Conservation (phyloP, 495 filamentous ascomycete species). For the Xylaria bambusicola region DNA sequence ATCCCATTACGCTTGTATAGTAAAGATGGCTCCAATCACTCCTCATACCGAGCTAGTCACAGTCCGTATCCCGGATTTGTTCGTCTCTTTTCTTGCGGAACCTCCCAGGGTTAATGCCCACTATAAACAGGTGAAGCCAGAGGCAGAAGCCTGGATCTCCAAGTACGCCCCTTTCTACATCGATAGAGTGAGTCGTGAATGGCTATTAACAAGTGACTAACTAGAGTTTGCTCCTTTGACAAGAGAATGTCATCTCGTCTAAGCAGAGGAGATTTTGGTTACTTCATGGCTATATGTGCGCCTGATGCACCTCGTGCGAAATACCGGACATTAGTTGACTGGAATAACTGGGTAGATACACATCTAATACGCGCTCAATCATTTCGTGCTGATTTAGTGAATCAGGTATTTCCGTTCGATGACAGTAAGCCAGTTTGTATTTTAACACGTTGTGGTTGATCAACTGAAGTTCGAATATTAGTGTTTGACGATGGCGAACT, state of each 20-base stretch:
- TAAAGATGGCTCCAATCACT: constrained; percentile 19
- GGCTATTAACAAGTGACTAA: neutral
- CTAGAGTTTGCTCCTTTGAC: constrained; percentile 14
- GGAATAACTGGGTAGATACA: constrained; percentile 37
- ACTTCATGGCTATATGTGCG: constrained; percentile 27
- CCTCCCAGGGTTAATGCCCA: constrained; percentile 27
- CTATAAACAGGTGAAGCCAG: constrained; percentile 29
- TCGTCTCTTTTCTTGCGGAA: constrained; percentile 35
- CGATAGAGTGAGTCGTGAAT: too few species aligned
- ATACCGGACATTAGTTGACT: constrained; percentile 35
- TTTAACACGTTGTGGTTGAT: neutral
- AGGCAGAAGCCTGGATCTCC: constrained; percentile 10
- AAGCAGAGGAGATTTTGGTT: constrained; percentile 25
- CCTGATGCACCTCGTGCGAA: constrained; percentile 26
- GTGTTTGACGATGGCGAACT: constrained; percentile 38
- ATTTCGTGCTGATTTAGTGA: neutral
- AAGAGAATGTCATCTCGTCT: constrained; percentile 18
- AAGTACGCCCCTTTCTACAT: too few species aligned
- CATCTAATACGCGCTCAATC: neutral
- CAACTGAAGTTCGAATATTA: constrained; percentile 13
- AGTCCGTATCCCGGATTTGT: constrained; percentile 38
- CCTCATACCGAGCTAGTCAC: neutral
- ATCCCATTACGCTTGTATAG: neutral
- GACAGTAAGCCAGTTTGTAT: neutral
- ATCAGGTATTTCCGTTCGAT: constrained; percentile 7